Evolutionary conservation across 169 alveolate species (phyloP), one percentile per base, ranked within the genome.

Genomic region (Plasmodium blacklocki): DNA sequence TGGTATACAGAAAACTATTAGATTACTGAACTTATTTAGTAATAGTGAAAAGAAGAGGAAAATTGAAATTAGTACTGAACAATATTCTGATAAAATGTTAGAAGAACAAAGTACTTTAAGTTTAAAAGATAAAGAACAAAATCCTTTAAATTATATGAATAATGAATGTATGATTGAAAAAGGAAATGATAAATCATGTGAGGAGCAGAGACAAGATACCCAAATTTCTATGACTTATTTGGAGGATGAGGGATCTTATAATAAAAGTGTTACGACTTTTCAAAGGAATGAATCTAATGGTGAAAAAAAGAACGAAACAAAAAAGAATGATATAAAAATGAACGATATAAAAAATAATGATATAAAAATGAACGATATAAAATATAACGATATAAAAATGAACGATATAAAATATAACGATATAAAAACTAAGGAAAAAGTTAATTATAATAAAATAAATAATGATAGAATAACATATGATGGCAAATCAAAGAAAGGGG

Each of bases 21-120:
- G 47, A 5, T 39, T 26, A 29, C 0, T 26, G 9, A 29, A 64
- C 14, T 11, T 26, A 64, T 7, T 43, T 66, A 49, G 66, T 74
- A 58, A 23, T 49, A 47, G 52, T 59, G 56, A 74, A 11, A 74
- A 59, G 63, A 74, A 74, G 18, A 74, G 88, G 60, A 74, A 74
- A 74, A 66, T 66, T 11, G 88, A 74, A 39, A 64, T 60, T 26
- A 39, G 47, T 39, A 39, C 2, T 3, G 66, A 63, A 64, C 64
- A 49, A 47, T 66, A 45, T 21, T 11, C 15, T 62, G 58, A 68
- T 47, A 19, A 21, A 15, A 26, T 63, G 3, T 54, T 49, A 63
- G 75, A 18, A 15, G 18, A 47, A 11, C 39, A 14, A 70, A 49
- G 15, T 19, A 45, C 21, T 3, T 58, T 15, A 49, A 49, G 23